Conservation (phyloP, 2,329 filamentous ascomycete genomes). For the Cladorrhinum sp. region DNA sequence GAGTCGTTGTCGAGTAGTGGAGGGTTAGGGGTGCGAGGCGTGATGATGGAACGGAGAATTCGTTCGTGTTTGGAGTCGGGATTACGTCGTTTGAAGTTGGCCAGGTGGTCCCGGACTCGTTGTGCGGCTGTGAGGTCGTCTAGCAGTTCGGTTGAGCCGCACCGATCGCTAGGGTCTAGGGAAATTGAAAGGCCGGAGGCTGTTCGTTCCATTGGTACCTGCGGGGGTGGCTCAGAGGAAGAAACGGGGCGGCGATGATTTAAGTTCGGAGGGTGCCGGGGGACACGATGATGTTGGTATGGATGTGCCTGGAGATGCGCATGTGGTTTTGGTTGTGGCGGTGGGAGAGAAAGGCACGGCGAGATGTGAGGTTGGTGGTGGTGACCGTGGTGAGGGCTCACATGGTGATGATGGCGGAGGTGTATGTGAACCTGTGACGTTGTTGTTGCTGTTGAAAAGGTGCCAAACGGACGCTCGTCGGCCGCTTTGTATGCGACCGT, state of each 20-base stretch:
- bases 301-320: constrained; percentile 22
- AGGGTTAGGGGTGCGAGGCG: constrained; percentile 35
- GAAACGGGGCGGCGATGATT: constrained; percentile 10
- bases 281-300: constrained; percentile 10
- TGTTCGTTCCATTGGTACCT: constrained; percentile 44
- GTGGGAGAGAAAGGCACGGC: neutral
- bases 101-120: constrained; percentile 48
- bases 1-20: constrained; percentile 53
- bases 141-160: constrained; percentile 37
- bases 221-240: constrained; percentile 15
- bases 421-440: neutral
- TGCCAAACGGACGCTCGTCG: constrained; percentile 7
- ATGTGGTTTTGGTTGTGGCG: constrained; percentile 6
- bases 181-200: constrained; percentile 49
- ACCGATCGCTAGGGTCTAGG: constrained; percentile 37
- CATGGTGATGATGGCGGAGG: constrained; percentile 2
- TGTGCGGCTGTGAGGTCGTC: constrained; percentile 48
- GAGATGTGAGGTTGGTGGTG: neutral
- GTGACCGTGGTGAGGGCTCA: neutral
- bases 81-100: constrained; percentile 42
- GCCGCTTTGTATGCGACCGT: constrained; percentile 20
- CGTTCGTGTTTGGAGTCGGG: constrained; percentile 53
- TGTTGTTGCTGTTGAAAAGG: neutral
- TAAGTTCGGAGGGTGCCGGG: constrained; percentile 9
- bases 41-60: constrained; percentile 57